Evolutionary conservation across 208 protist species (phyloP).

Genomic region (Acanthamoeba lenticulata): DNA sequence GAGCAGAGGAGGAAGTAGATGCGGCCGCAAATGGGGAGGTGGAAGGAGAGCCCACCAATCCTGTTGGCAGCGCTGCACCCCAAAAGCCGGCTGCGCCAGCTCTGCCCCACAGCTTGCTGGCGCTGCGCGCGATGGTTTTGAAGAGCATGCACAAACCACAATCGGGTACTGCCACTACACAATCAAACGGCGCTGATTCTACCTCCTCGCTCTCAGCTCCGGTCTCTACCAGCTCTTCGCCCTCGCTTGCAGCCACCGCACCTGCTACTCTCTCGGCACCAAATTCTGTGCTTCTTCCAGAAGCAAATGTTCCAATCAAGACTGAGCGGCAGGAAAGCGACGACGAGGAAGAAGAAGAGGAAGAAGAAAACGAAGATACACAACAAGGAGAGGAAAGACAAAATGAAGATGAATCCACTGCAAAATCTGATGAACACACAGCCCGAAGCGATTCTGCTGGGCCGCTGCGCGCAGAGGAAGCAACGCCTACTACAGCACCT

Average conservation of each 20-base stretch:
- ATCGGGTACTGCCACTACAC: neutral
- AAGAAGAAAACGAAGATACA: neutral
- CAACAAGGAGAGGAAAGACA: neutral
- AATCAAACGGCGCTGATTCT: neutral
- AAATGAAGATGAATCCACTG: no score
- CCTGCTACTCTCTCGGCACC: no score
- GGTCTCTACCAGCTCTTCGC: neutral
- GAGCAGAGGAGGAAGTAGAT: no score
- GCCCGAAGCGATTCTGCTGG: no score
- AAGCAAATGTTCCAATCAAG: neutral
- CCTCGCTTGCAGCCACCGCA: no score
- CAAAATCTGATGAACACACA: no score
- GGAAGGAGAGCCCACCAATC: no score
- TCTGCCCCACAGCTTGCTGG: neutral
- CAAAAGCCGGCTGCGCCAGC: neutral
- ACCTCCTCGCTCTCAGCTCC: neutral
- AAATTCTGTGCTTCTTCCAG: no score
- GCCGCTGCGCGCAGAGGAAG: no score
- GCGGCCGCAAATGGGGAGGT: no score
- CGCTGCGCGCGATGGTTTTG: neutral
- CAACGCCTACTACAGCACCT: no score
- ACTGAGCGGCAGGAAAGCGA: neutral
- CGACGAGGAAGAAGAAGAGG: neutral
- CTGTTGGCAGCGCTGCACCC: neutral
- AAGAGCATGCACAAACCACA: slow-evolving; percentile 5